A percentile compares a stretch with the other conserved stretches of the same genome.
Conservation (phyloP, 2,329 filamentous ascomycete genomes). For the Pestalotiopsis sp. region DNA sequence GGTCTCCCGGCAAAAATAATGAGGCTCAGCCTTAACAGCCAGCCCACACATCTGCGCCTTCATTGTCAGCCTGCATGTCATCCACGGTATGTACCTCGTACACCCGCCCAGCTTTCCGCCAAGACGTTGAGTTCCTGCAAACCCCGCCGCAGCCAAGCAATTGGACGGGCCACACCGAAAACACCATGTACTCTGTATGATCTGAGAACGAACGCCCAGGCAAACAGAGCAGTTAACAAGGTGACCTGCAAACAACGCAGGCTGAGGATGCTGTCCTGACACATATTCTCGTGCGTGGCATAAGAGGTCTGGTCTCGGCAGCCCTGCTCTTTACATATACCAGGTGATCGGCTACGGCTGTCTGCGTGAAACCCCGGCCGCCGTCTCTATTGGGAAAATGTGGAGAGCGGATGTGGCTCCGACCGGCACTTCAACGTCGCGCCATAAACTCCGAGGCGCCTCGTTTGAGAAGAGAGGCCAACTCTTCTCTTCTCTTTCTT, state of each 20-base stretch:
- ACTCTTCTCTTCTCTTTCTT: no score
- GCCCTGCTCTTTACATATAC: background rate
- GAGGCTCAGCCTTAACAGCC: background rate
- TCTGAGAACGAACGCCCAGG: background rate
- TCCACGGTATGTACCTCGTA: background rate
- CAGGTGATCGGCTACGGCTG: slow-evolving; percentile 11
- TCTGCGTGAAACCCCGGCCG: background rate
- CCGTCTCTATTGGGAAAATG: background rate
- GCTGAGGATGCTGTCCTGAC: background rate
- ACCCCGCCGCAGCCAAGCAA: background rate
- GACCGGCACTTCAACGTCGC: background rate
- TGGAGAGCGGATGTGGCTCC: background rate
- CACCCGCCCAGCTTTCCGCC: background rate
- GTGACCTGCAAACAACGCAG: no score
- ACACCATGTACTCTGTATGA: no score
- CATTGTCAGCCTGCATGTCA: background rate
- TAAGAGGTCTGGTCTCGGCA: background rate
- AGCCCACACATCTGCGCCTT: background rate
- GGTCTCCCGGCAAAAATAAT: background rate
- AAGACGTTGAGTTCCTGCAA: background rate
- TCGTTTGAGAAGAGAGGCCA: background rate
- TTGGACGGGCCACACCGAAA: background rate
- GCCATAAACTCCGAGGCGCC: background rate
- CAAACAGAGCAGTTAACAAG: no score
- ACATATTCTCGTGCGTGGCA: background rate